Base-by-base conservation (phyloP, 2,329 filamentous ascomycete species). In the Pestalotiopsis sp. region DNA sequence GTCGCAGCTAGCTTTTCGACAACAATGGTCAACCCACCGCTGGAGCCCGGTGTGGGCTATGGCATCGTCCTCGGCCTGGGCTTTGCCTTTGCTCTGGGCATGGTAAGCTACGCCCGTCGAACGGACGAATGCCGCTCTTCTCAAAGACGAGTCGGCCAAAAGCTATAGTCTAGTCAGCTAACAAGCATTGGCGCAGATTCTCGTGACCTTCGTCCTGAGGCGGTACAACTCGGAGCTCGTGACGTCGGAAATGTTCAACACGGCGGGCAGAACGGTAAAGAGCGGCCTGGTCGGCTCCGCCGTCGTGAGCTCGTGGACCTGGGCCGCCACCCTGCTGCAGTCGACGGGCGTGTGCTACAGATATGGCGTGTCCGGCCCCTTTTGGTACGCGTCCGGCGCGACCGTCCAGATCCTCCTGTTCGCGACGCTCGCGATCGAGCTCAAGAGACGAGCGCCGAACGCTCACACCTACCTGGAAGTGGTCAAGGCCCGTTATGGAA, bases 301-400 rank as follows among this genome's bases (percentile, higher is more conserved):
- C 17, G 94, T 97, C n/a, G 93, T 97, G 3, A 95, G 92, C 17
- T 94, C 92, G 4, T 97, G 95, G 94, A 97, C 94, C 0, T 97
- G 94, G 94, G 94, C 93, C 0, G 94, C 93, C 25, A 96, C 93
- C 0, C 84, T 95, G 1, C 85, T 96, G 2, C 93, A 96, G 76
- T 92, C 89, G 1, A 91, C 92, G 0, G 88, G 90, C n/a, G 92
- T 97, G 20, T 93, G 93, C 70, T 97, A 97, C 79, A 85, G 89
- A 71, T 95, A 95, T 76, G 92, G 90, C 13, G 86, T 92, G 52
- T 86, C 87, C 0, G 90, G 88, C 14, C 82, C 83, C 11, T 86
- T 87, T 60, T 89, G 86, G 86, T 91, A 91, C 75, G 88, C 87
- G 1, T 87, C 84, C 1, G 88, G 91, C n/a, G 93, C 93, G 12